Conservation (phyloP, 2,329 filamentous ascomycete genomes). For the Thelonectria olida region DNA sequence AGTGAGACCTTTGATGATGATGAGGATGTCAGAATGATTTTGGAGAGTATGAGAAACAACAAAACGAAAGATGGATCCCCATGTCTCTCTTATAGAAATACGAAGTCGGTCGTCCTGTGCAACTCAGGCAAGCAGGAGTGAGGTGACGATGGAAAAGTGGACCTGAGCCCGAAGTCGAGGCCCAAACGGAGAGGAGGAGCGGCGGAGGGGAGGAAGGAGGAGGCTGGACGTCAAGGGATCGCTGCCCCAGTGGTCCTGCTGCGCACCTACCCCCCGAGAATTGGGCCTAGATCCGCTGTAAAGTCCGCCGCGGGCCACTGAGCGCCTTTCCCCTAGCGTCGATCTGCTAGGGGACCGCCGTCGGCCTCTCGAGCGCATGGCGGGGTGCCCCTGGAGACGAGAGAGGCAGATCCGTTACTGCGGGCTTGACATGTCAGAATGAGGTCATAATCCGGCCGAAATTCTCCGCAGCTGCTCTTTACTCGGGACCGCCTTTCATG, state of each 20-base stretch:
- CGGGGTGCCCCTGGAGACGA: slow-evolving; percentile 4
- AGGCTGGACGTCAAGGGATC: slow-evolving; percentile 2
- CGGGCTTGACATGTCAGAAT: neutral
- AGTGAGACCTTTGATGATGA: neutral
- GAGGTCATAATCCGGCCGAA: slow-evolving; percentile 4
- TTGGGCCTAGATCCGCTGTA: neutral
- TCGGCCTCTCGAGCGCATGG: neutral
- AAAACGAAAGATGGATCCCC: neutral
- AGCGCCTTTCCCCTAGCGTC: slow-evolving; percentile 17
- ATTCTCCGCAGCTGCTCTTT: neutral
- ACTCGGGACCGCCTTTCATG: neutral
- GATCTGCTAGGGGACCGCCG: neutral
- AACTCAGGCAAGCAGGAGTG: neutral
- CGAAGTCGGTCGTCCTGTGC: slow-evolving; percentile 3
- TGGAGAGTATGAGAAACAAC: neutral
- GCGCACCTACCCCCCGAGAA: too few species aligned
- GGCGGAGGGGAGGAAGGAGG: too few species aligned
- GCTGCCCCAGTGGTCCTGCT: too few species aligned
- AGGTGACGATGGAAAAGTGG: slow-evolving; percentile 6
- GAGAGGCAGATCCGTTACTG: neutral
- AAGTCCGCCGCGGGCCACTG: slow-evolving; percentile 2
- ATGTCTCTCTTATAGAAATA: neutral
- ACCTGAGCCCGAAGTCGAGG: too few species aligned
- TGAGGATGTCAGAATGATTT: neutral
- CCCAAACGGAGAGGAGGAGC: too few species aligned